phyloP scores from a whole-genome alignment of 164 flowering plant species.

The Vitis labrusca region DNA sequence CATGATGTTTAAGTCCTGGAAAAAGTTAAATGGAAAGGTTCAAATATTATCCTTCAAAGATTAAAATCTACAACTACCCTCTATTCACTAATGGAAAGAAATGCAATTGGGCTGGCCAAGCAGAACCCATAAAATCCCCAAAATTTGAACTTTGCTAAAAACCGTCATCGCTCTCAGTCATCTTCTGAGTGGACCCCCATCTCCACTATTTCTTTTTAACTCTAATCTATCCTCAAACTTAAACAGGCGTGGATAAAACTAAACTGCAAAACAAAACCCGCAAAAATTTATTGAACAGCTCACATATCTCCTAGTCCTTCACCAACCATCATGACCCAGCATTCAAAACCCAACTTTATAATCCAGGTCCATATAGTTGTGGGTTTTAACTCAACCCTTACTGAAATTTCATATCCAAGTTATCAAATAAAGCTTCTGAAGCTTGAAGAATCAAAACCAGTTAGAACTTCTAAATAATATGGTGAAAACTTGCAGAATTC shows the following conservation, averaged over 20 bases:
- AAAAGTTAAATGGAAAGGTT: background rate
- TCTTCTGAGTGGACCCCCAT: background rate
- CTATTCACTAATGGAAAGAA: background rate
- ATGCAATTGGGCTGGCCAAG: background rate
- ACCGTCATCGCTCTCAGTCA: background rate
- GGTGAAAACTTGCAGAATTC: background rate
- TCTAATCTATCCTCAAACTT: background rate
- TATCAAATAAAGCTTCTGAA: background rate
- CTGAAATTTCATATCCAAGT: background rate
- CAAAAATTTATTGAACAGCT: background rate
- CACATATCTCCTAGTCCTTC: background rate
- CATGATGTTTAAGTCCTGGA: too few relatives aligned
- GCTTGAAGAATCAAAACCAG: background rate
- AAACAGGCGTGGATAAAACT: background rate
- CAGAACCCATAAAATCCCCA: background rate
- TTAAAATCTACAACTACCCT: background rate
- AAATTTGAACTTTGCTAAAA: background rate
- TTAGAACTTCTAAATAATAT: background rate
- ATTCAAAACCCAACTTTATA: background rate
- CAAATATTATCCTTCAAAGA: background rate
- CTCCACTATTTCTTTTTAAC: background rate
- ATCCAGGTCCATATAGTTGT: background rate
- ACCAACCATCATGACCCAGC: background rate
- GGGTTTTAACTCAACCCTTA: too few relatives aligned
- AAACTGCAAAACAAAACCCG: background rate